A percentile compares a stretch with the other conserved stretches of the same genome.
Conservation (phyloP, 306 rosid genomes). For the Fragaria iinumae region DNA sequence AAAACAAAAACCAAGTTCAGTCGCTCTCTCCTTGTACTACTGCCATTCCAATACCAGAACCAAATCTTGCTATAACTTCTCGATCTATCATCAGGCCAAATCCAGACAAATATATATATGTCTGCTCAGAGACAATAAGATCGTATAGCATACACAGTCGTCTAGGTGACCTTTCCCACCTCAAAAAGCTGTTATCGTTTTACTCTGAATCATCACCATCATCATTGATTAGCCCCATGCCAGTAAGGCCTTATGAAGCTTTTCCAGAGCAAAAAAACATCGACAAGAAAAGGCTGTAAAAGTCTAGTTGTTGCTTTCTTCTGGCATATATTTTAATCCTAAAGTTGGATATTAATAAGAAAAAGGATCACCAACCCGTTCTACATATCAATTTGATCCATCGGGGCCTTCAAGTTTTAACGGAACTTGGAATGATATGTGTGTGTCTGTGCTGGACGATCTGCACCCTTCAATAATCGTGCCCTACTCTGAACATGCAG, state of each 20-base stretch:
- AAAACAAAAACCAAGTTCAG: neutral
- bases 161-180: slow-evolving; percentile 24
- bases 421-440: neutral
- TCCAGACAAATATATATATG: slow-evolving; percentile 25
- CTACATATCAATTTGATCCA: neutral
- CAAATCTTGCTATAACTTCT: neutral
- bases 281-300: neutral
- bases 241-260: neutral
- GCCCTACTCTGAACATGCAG: slow-evolving; percentile 9
- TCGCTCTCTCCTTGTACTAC: slow-evolving; percentile 19
- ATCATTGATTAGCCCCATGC: slow-evolving; percentile 20
- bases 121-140: slow-evolving; percentile 27
- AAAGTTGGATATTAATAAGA: neutral
- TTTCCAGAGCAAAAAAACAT: neutral
- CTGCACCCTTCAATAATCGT: neutral
- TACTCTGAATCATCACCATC: slow-evolving; percentile 43
- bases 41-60: slow-evolving; percentile 5
- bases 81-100: neutral
- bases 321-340: neutral
- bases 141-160: slow-evolving; percentile 7
- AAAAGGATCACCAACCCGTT: neutral
- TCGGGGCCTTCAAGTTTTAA: slow-evolving; percentile 4
- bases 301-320: slow-evolving; percentile 18
- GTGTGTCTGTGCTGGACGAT: slow-evolving; percentile 7
- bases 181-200: slow-evolving; percentile 35